phyloP scores from a whole-genome alignment of 208 protist species.

The Crithidia brevicula region DNA sequence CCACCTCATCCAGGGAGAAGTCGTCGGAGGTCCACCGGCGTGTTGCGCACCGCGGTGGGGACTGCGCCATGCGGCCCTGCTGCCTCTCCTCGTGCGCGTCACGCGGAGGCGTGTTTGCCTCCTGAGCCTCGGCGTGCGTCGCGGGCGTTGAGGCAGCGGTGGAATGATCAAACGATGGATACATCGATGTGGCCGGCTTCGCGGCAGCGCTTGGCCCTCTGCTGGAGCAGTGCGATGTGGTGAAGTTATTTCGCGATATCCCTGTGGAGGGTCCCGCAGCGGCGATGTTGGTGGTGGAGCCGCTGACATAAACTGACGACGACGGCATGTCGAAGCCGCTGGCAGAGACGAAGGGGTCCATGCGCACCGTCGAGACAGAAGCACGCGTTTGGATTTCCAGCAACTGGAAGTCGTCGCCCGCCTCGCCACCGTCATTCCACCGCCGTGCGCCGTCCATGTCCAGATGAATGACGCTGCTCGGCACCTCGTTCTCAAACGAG shows the following conservation, averaged over 20 bases:
- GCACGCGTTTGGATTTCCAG: constrained; percentile 57
- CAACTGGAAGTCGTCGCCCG: constrained; percentile 25
- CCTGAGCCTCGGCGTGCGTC: too few relatives aligned
- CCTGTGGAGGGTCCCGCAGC: too few relatives aligned
- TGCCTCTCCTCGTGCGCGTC: neutral
- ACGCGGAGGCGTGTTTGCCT: neutral
- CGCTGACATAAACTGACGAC: neutral
- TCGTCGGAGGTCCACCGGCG: constrained; percentile 31
- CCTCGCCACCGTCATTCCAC: constrained; percentile 26
- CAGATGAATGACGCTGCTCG: constrained; percentile 19
- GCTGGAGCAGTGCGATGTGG: constrained; percentile 28
- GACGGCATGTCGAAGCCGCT: constrained; percentile 4
- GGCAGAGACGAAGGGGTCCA: neutral
- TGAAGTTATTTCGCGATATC: constrained; percentile 46
- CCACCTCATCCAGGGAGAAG: constrained; percentile 33
- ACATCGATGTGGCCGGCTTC: neutral
- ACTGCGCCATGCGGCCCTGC: neutral
- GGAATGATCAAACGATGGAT: too few relatives aligned
- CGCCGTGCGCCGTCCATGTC: constrained; percentile 38
- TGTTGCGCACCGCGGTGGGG: constrained; percentile 3
- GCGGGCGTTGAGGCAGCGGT: too few relatives aligned
- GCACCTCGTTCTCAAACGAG: neutral
- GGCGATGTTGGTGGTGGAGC: too few relatives aligned
- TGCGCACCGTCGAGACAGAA: constrained; percentile 41
- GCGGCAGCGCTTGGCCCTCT: neutral